A percentile compares a stretch with the other conserved stretches of the same genome.
Evolutionary conservation across 2,329 filamentous ascomycete genomes (phyloP).

Genomic region (Exserohilum rostratum): DNA sequence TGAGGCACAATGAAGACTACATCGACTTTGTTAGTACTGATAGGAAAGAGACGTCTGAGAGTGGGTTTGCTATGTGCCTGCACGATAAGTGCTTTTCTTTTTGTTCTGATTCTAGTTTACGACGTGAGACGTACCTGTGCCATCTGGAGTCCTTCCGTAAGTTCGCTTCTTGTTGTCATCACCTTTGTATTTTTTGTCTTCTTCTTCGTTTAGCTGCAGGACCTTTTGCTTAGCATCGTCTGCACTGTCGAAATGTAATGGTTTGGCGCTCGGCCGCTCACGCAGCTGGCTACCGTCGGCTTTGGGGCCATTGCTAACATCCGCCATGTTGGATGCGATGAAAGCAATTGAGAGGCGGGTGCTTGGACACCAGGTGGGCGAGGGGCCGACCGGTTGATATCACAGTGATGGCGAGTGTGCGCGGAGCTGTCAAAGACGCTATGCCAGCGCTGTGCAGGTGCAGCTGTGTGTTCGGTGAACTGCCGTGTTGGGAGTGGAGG

Average conservation of each 20-base stretch:
- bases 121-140: conserved; percentile 70
- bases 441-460: conserved; percentile 37
- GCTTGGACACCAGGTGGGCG: conserved; percentile 5
- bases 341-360: conserved; percentile 20
- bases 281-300: conserved; percentile 40
- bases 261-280: conserved; percentile 39
- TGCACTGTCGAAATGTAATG: conserved; percentile 35
- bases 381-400: conserved; percentile 27
- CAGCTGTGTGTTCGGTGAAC: conserved; percentile 20
- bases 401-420: conserved; percentile 26
- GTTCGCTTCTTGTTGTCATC: conserved; percentile 72
- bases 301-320: conserved; percentile 20
- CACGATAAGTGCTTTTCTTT: not conserved
- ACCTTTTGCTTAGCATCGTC: conserved; percentile 55
- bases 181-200: conserved; percentile 54
- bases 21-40: conserved; percentile 22
- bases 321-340: conserved; percentile 34
- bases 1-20: conserved; percentile 93
- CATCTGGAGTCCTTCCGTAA: conserved; percentile 88
- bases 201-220: conserved; percentile 57
- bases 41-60: not conserved
- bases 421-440: conserved; percentile 32
- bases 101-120: not conserved
- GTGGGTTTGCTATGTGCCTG: not conserved
- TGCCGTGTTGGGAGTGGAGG: conserved; percentile 28